Evolutionary conservation across 768 basidiomycete species (phyloP), one percentile per base, ranked within the genome.

Genomic region (Mycena epipterygia): DNA sequence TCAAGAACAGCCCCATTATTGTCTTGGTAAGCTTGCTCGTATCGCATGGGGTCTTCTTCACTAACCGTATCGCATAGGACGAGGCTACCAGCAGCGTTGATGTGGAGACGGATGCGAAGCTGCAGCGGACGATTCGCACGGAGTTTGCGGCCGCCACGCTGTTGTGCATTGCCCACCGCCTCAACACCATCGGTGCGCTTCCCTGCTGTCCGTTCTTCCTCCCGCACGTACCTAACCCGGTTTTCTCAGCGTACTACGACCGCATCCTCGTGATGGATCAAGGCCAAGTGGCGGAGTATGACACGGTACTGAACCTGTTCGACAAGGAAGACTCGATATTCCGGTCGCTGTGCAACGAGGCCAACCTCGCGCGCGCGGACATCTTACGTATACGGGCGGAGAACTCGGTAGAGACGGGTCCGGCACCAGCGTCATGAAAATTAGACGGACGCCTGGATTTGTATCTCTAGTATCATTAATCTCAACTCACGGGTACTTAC

Each of bases 191-290:
- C 61, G 84, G 86, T 84, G 70, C 67, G 81, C 33, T n/a, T 48
- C 7, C 16, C n/a, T 27, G 35, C 27, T 17, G 7, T 25, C 46
- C 53, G 64, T 25, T n/a, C 42, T 64, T 25, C 52, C 27, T 12
- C 39, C 42, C 69, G 74, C 17, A 2, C 68, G 76, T 35, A 51
- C 51, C 41, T 49, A 14, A 30, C 21, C 56, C 52, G 21, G 37
- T n/a, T 56, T 25, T 7, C 16, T 2, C 53, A 89, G 89, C 85
- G 0, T 87, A 92, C 74, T 93, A 90, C 71, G 91, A 93, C 75
- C 85, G 89, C 25, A 85, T 94, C 25, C 80, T 95, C 21, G 92
- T 94, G 53, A 91, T 95, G 90, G 89, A 92, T 72, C 80, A 84
- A 32, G 93, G 94, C 5, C 74, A 81, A 35, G 88, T 93, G 5